Evolutionary conservation across 2,329 filamentous ascomycete species (phyloP).

Genomic region (Colletotrichum tropicale): DNA sequence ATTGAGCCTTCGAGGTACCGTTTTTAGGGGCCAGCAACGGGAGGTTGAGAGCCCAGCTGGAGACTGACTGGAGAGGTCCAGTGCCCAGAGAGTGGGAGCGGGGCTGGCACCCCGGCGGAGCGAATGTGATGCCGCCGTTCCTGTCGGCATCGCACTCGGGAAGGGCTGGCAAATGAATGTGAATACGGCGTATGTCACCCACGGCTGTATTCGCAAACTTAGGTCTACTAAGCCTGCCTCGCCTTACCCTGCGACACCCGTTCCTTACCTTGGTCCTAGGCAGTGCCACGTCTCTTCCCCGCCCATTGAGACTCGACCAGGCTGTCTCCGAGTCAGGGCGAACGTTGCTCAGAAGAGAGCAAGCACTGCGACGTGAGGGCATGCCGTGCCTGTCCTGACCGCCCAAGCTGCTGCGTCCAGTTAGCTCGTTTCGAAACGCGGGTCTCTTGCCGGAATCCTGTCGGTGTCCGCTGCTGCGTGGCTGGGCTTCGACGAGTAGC

Average conservation of each 20-base stretch:
- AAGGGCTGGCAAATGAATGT: background rate
- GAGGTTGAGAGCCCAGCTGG: background rate
- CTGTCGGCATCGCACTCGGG: constrained; percentile 13
- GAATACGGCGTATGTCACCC: background rate
- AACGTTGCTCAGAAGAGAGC: background rate
- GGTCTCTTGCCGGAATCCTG: background rate
- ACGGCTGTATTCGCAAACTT: background rate
- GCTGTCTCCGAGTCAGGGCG: background rate
- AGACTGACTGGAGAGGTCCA: background rate
- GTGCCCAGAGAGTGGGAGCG: background rate
- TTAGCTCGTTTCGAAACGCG: constrained; percentile 13
- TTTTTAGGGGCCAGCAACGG: background rate
- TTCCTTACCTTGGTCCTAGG: background rate
- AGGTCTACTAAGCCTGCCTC: background rate
- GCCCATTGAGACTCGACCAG: background rate
- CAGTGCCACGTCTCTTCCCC: background rate
- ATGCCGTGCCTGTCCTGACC: background rate
- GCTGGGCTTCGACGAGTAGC: background rate
- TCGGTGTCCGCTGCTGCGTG: background rate
- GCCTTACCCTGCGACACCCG: background rate
- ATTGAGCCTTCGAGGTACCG: background rate
- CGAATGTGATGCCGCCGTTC: background rate
- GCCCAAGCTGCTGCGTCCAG: background rate
- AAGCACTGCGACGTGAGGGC: background rate
- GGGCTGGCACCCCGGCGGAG: background rate